Evolutionary conservation across 441 rosid genomes (phyloP).

Genomic region (Syzygium malaccense): DNA sequence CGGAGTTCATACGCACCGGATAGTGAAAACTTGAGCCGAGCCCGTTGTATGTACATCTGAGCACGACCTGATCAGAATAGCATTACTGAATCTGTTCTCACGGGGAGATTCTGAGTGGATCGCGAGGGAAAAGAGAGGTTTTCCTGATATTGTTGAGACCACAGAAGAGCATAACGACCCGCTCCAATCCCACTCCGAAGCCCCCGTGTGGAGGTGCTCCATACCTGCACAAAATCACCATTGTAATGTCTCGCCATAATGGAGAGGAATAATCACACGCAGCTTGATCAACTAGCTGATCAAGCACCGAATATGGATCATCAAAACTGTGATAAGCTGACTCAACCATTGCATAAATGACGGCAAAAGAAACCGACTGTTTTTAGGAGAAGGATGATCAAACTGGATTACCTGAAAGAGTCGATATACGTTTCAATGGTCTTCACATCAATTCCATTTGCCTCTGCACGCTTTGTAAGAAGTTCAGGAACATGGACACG

Average conservation of each 20-base stretch:
- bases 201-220: conserved; percentile 92
- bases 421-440: conserved; percentile 70
- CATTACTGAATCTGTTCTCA: conserved; percentile 1
- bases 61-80: not conserved
- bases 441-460: conserved; percentile 66
- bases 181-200: conserved; percentile 80
- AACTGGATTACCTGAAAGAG: conserved; percentile 62
- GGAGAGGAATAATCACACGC: not conserved
- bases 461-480: conserved; percentile 65
- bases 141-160: conserved; percentile 74
- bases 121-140: conserved; percentile 85
- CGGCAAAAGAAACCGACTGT: not conserved
- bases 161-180: conserved; percentile 82
- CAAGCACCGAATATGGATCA: not conserved
- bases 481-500: conserved; percentile 78
- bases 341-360: not conserved
- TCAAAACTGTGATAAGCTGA: not conserved
- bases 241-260: not conserved
- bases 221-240: conserved; percentile 32
- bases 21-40: not conserved
- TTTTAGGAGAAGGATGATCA: not conserved
- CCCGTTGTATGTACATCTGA: not conserved
- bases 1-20: not conserved
- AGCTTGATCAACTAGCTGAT: not conserved
- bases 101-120: conserved; percentile 66